Conservation (phyloP, 768 basidiomycete genomes). For the Naematelia encephala region DNA sequence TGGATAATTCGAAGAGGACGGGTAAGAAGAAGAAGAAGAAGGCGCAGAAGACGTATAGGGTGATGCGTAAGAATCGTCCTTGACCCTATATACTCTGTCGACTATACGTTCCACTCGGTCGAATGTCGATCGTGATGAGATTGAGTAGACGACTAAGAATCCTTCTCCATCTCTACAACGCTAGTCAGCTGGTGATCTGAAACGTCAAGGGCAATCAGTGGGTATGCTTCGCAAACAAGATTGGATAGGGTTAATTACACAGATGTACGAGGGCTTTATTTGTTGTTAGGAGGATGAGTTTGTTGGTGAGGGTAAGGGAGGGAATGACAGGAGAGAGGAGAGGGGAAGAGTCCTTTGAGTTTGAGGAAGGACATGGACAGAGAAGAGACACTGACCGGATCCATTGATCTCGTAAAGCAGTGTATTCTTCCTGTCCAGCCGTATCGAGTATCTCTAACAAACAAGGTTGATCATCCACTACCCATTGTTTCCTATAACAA, state of each 20-base stretch:
- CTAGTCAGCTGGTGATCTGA: background rate
- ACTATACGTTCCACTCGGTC: conserved; percentile 85
- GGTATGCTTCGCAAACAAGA: too few species aligned
- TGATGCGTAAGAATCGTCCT: conserved; percentile 55
- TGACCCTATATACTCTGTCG: conserved; percentile 83
- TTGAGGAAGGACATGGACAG: too few species aligned
- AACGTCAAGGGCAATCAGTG: too few species aligned
- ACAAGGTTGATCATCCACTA: conserved; percentile 92
- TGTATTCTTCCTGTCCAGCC: conserved; percentile 98
- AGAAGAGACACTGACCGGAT: conserved; percentile 79
- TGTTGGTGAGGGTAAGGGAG: background rate
- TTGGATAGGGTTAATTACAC: background rate
- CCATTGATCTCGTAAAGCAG: conserved; percentile 95
- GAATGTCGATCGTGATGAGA: conserved; percentile 88
- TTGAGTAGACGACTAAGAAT: conserved; percentile 96
- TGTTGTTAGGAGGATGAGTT: background rate
- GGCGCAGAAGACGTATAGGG: conserved; percentile 8
- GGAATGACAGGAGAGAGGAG: background rate
- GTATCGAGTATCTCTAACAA: conserved; percentile 96
- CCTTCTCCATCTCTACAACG: conserved; percentile 81
- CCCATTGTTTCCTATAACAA: conserved; percentile 90
- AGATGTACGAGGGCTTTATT: background rate
- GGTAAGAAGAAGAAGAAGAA: conserved; percentile 7
- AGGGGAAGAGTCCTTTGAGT: too few species aligned
- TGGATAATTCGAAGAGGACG: background rate